Conservation (phyloP, 2,329 filamentous ascomycete genomes). For the Fusarium nygamai region DNA sequence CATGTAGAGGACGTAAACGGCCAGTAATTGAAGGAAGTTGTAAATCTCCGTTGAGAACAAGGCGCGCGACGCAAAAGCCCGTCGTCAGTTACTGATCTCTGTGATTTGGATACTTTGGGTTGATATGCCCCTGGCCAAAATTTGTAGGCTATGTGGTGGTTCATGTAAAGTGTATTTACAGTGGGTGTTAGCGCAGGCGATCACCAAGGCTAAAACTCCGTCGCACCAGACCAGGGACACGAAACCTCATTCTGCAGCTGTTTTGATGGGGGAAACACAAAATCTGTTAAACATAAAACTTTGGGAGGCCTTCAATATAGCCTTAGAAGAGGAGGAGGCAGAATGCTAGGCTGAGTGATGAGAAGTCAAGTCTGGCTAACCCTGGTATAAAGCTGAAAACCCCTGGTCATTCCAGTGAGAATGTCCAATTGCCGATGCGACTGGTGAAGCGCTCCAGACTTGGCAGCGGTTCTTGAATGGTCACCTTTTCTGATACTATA, state of each 20-base stretch:
- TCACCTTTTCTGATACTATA: not conserved
- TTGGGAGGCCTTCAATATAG: not conserved
- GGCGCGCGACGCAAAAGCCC: not conserved
- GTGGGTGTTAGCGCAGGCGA: not conserved
- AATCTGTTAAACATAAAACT: accelerated
- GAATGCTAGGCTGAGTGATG: not conserved
- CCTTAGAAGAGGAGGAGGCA: not conserved
- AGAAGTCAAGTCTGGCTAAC: not conserved
- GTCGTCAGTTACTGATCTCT: not conserved
- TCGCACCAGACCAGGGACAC: no score
- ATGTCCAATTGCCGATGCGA: not conserved
- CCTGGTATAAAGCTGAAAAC: not conserved
- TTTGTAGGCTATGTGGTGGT: not conserved
- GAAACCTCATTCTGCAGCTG: no score
- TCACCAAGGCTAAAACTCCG: not conserved
- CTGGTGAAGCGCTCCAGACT: not conserved
- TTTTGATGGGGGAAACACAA: accelerated
- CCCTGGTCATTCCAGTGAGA: not conserved
- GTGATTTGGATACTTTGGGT: not conserved
- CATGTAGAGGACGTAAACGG: accelerated
- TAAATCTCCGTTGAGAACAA: not conserved
- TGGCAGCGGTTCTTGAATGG: not conserved
- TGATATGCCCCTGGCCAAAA: not conserved
- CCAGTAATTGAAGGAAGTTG: not conserved
- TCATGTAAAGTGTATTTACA: not conserved